phyloP scores from a whole-genome alignment of 2,329 filamentous ascomycete genomes.

The Pyrenophora tritici-repentis region DNA sequence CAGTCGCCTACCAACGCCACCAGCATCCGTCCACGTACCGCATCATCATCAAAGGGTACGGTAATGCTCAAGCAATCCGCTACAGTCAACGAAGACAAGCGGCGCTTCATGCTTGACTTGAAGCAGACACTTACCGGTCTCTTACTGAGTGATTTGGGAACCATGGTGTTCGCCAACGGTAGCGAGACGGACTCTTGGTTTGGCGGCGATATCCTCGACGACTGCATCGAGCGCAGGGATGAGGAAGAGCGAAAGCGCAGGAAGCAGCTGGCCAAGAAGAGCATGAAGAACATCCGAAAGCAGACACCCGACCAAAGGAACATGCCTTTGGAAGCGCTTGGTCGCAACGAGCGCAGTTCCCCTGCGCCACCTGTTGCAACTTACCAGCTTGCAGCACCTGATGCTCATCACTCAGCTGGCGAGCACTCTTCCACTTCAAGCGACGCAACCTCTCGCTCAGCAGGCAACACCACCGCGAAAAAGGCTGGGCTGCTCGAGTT shows the following conservation, averaged over 20 bases:
- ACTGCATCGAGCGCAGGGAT: constrained; percentile 49
- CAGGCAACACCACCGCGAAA: constrained; percentile 49
- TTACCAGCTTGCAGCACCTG: constrained; percentile 47
- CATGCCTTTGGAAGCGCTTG: constrained; percentile 50
- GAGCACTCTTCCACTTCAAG: constrained; percentile 54
- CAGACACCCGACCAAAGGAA: constrained; percentile 43
- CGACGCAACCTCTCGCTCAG: constrained; percentile 51
- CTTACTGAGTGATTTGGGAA: constrained; percentile 86
- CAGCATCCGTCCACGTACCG: constrained; percentile 67
- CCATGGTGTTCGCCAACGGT: constrained; percentile 81
- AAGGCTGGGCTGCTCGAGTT: constrained; percentile 63
- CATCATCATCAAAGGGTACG: constrained; percentile 70
- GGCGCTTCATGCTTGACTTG: constrained; percentile 76
- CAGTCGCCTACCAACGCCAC: constrained; percentile 67
- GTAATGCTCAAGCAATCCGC: constrained; percentile 63
- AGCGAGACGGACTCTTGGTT: constrained; percentile 96
- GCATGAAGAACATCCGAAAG: constrained; percentile 65
- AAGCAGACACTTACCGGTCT: constrained; percentile 82
- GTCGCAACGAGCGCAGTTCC: constrained; percentile 48
- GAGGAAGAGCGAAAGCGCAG: constrained; percentile 49
- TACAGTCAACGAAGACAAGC: constrained; percentile 70
- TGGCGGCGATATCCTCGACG: constrained; percentile 59
- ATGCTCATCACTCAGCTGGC: constrained; percentile 50
- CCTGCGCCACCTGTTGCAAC: constrained; percentile 51
- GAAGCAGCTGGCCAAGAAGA: constrained; percentile 51